These are phyloP conservation scores for Calcarisporium arbuscula DNA, from an alignment of 2,329 filamentous ascomycete genomes.

Conservation along the genomic window DNA sequence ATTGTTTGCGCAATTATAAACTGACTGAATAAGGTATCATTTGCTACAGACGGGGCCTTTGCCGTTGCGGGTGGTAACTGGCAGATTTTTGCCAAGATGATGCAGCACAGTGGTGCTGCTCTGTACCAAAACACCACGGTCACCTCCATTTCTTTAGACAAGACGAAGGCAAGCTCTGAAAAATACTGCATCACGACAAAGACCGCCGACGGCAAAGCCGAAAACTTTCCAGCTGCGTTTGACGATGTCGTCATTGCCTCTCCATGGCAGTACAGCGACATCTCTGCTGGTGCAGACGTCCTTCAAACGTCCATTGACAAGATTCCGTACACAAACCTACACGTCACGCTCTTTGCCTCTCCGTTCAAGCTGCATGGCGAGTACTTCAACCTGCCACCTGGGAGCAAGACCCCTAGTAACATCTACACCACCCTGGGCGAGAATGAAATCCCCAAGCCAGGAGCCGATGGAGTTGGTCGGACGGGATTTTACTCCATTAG, in stretches of 20 bases:
- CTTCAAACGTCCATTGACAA: conserved; percentile 62
- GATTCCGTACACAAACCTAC: conserved; percentile 79
- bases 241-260: conserved; percentile 79
- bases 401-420: conserved; percentile 58
- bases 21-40: conserved; percentile 54
- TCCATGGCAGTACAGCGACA: conserved; percentile 74
- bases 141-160: conserved; percentile 46
- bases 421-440: conserved; percentile 76
- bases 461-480: conserved; percentile 57
- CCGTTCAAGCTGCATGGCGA: conserved; percentile 62
- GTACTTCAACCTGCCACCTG: conserved; percentile 63
- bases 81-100: conserved; percentile 85
- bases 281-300: conserved; percentile 57
- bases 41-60: conserved; percentile 81
- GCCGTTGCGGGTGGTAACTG: conserved; percentile 82
- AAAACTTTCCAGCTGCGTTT: conserved; percentile 49
- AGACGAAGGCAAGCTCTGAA: conserved; percentile 29
- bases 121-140: conserved; percentile 64
- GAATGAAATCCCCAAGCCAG: conserved; percentile 44
- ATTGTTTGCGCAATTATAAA: not conserved
- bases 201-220: conserved; percentile 17
- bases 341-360: conserved; percentile 86
- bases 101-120: conserved; percentile 55
- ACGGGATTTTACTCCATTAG: conserved; percentile 83
- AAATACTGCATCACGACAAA: conserved; percentile 42